Conservation (phyloP, 306 rosid species). For the Mimosa bimucronata region DNA sequence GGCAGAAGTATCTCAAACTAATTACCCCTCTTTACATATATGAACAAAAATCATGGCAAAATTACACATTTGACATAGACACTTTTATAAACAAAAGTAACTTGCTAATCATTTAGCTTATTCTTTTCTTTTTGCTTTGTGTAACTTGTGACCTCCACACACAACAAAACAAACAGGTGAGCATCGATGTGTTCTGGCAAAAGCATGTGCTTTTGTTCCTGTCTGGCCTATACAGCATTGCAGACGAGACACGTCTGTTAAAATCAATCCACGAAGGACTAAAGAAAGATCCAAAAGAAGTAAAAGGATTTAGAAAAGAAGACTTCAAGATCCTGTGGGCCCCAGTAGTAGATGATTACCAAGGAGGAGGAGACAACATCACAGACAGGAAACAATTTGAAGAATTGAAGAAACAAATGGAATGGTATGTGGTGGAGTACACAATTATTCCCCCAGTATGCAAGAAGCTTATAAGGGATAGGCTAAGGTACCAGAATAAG, state of each 20-base stretch:
- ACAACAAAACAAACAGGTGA: constrained; percentile 34
- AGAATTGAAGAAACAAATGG: constrained; percentile 39
- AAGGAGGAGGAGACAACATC: not conserved
- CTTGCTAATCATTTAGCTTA: not conserved
- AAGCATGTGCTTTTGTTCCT: constrained; percentile 47
- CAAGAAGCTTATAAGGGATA: constrained; percentile 41
- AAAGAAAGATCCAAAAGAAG: constrained; percentile 36
- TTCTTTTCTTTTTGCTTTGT: not conserved
- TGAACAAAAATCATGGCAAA: not conserved
- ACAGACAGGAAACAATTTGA: constrained; percentile 31
- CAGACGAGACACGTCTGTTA: constrained; percentile 49
- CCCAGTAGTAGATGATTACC: constrained; percentile 40
- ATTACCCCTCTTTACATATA: too few relatives aligned
- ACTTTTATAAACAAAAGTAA: not conserved
- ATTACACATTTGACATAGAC: not conserved
- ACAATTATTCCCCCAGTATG: constrained; percentile 34
- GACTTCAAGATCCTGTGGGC: constrained; percentile 52
- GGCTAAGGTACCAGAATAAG: constrained; percentile 40
- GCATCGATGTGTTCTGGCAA: constrained; percentile 42
- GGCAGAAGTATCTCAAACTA: too few relatives aligned
- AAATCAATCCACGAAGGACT: constrained; percentile 33
- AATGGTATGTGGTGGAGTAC: not conserved
- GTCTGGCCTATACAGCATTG: constrained; percentile 46
- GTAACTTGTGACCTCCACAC: not conserved
- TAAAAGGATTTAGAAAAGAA: constrained; percentile 45